phyloP scores from a whole-genome alignment of 257 asterid genomes.

The Jaltomata sinuosa region DNA sequence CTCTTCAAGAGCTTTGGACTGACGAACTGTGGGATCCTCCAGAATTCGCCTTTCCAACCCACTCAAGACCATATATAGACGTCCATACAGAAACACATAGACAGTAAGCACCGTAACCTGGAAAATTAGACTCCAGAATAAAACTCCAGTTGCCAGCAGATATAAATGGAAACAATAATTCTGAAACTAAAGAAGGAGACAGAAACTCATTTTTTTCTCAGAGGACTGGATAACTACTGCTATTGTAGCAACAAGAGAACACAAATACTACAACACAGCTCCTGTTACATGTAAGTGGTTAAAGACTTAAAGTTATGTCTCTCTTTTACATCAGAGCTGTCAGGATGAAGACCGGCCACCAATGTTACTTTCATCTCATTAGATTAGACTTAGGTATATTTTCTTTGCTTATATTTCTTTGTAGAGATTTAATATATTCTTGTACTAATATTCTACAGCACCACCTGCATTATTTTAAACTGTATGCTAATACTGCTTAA shows the following conservation, averaged over 20 bases:
- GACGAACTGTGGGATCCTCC: constrained; percentile 54
- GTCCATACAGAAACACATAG: constrained; percentile 82
- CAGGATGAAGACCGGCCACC: neutral
- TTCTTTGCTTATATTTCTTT: too few species aligned
- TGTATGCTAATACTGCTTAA: neutral
- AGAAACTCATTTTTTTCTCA: neutral
- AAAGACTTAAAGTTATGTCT: too few species aligned
- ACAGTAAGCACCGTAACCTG: constrained; percentile 86
- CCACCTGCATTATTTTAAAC: neutral
- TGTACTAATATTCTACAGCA: neutral
- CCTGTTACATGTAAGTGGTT: neutral
- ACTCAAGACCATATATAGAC: constrained; percentile 85
- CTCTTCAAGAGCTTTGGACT: constrained; percentile 69
- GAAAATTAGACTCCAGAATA: constrained; percentile 11
- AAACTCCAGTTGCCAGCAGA: constrained; percentile 5
- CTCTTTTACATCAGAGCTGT: neutral
- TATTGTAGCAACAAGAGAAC: neutral
- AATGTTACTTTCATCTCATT: neutral
- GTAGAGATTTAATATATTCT: neutral
- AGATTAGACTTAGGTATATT: too few species aligned
- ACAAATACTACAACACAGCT: neutral
- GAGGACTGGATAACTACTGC: neutral
- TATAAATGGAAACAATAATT: neutral
- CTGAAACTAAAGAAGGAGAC: neutral
- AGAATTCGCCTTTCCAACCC: constrained; percentile 80